These are phyloP conservation scores for Suillus variegatus DNA, from an alignment of 768 basidiomycete species.

Conservation along the genomic window DNA sequence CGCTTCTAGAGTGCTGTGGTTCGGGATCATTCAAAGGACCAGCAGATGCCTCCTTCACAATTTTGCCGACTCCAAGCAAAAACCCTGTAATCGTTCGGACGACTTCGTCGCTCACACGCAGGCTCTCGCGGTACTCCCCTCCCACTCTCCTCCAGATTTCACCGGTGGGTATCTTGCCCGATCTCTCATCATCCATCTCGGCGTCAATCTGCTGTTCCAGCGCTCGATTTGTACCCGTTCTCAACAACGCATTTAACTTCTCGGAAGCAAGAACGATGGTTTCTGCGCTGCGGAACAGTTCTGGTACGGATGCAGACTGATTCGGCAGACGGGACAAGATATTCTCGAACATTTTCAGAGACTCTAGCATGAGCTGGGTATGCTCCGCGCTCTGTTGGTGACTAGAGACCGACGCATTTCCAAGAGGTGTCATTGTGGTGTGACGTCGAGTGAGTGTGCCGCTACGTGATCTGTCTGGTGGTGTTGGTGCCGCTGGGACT, in stretches of 20 bases:
- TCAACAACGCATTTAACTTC: constrained; percentile 61
- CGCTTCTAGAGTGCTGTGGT: constrained; percentile 51
- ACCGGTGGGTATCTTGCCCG: constrained; percentile 25
- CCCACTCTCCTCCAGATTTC: constrained; percentile 70
- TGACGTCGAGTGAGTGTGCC: constrained; percentile 15
- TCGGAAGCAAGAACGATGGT: constrained; percentile 67
- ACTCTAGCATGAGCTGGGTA: constrained; percentile 67
- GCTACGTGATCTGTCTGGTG: constrained; percentile 15
- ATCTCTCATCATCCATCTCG: constrained; percentile 58
- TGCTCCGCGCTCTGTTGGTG: constrained; percentile 51
- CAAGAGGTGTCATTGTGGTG: constrained; percentile 20
- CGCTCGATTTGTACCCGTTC: constrained; percentile 55
- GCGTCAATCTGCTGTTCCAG: constrained; percentile 75
- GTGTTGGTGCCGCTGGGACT: constrained; percentile 17
- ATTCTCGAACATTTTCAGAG: constrained; percentile 68
- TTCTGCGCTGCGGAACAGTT: constrained; percentile 63
- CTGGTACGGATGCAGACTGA: constrained; percentile 45
- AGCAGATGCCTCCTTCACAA: constrained; percentile 56
- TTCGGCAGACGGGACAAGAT: constrained; percentile 58
- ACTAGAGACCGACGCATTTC: constrained; percentile 15
- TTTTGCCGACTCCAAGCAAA: constrained; percentile 71
- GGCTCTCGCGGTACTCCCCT: constrained; percentile 68
- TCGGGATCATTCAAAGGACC: constrained; percentile 31
- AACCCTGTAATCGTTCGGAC: constrained; percentile 77
- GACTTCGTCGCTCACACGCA: constrained; percentile 76